Conservation (phyloP, 208 protist species). For the Trypanosoma vivax region DNA sequence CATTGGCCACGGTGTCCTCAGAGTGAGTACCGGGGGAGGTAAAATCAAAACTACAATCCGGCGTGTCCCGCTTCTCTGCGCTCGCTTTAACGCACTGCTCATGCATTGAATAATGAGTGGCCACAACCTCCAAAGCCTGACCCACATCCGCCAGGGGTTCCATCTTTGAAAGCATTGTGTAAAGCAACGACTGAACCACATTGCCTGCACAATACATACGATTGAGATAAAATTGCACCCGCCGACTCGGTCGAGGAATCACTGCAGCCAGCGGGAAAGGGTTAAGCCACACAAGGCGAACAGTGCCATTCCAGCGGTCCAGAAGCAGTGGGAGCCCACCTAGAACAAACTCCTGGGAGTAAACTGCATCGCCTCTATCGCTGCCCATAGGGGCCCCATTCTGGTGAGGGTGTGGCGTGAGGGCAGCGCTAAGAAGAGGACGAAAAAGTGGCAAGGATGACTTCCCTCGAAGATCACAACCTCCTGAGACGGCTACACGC, state of each 20-base stretch:
- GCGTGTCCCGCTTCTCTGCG: no score
- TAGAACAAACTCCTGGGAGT: conserved; percentile 6
- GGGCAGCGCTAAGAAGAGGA: conserved; percentile 13
- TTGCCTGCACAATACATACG: conserved; percentile 22
- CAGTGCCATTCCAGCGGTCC: conserved; percentile 4
- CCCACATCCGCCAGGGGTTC: conserved; percentile 9
- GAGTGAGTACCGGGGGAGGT: no score
- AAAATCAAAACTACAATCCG: no score
- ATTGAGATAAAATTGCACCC: conserved; percentile 25
- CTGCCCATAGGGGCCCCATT: neutral
- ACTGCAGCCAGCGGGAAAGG: conserved; percentile 28
- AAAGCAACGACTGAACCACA: conserved; percentile 20
- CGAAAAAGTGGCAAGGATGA: neutral
- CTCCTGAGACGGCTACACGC: no score
- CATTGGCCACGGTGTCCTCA: no score
- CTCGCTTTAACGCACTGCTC: neutral
- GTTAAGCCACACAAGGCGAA: conserved; percentile 18
- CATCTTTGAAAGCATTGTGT: conserved; percentile 14
- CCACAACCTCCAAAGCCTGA: conserved; percentile 4
- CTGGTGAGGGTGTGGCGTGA: conserved; percentile 6
- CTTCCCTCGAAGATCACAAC: neutral
- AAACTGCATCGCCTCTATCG: neutral
- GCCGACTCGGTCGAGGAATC: conserved; percentile 4
- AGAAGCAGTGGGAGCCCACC: conserved; percentile 21
- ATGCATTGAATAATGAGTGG: conserved; percentile 14